These are phyloP conservation scores for Lactarius quietus DNA, from an alignment of 768 basidiomycete genomes.

Conservation along the genomic window DNA sequence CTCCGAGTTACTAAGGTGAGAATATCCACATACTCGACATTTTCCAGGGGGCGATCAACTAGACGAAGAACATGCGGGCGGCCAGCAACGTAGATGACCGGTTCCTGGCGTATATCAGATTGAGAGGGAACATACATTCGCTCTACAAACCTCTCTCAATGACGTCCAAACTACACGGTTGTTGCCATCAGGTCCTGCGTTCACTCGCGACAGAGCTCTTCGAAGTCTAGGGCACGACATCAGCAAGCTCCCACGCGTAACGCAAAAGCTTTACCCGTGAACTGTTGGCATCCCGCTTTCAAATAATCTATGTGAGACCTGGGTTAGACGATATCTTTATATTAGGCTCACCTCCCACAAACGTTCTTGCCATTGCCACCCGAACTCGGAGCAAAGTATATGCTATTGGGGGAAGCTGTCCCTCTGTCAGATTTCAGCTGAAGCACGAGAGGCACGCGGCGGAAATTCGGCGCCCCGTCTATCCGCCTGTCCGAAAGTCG, in stretches of 20 bases:
- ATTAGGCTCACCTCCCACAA: slow-evolving; percentile 60
- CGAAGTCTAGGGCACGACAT: slow-evolving; percentile 51
- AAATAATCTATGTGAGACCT: slow-evolving; percentile 18
- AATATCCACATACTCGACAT: slow-evolving; percentile 71
- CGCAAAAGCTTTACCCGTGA: slow-evolving; percentile 55
- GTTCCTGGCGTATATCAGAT: slow-evolving; percentile 54
- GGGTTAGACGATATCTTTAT: neutral
- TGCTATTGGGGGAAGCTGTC: slow-evolving; percentile 32
- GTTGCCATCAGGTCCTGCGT: slow-evolving; percentile 72
- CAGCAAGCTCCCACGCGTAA: slow-evolving; percentile 10
- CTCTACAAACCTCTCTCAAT: slow-evolving; percentile 67
- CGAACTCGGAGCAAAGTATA: slow-evolving; percentile 39
- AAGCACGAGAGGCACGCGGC: slow-evolving; percentile 68
- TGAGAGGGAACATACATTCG: slow-evolving; percentile 2
- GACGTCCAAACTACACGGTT: slow-evolving; percentile 93
- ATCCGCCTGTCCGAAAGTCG: slow-evolving; percentile 54
- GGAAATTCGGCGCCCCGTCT: slow-evolving; percentile 93
- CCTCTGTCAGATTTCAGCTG: slow-evolving; percentile 29
- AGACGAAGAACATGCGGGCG: slow-evolving; percentile 88
- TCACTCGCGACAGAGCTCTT: slow-evolving; percentile 70
- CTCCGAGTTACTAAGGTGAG: neutral
- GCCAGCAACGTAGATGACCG: slow-evolving; percentile 86
- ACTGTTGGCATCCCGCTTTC: slow-evolving; percentile 92
- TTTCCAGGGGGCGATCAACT: slow-evolving; percentile 83
- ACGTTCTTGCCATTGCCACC: slow-evolving; percentile 52